These are phyloP conservation scores for Coemansia sp. DNA, from an alignment of 192 early-diverging fungal genomes.

Conservation along the genomic window DNA sequence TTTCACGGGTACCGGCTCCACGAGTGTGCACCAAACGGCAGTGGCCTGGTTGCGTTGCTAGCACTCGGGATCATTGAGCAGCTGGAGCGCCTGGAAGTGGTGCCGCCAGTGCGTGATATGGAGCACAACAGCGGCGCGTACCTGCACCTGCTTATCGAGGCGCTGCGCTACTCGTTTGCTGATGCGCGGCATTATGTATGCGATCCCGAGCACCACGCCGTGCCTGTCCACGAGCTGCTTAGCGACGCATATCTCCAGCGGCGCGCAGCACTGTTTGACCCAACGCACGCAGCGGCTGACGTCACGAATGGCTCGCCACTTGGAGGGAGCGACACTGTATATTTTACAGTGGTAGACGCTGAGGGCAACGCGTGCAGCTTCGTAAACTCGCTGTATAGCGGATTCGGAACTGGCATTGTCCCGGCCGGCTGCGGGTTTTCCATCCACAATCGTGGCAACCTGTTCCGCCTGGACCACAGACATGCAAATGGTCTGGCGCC, in stretches of 20 bases:
- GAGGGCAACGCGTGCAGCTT: constrained; percentile 85
- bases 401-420: constrained; percentile 56
- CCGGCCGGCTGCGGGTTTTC: constrained; percentile 66
- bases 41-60: constrained; percentile 72
- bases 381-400: constrained; percentile 63
- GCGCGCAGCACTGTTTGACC: constrained; percentile 63
- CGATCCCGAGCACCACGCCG: constrained; percentile 61
- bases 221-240: constrained; percentile 61
- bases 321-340: constrained; percentile 73
- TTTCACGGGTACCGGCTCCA: constrained; percentile 64
- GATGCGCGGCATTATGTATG: constrained; percentile 68
- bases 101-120: constrained; percentile 45
- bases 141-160: constrained; percentile 71
- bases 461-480: constrained; percentile 63
- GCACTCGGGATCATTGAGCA: constrained; percentile 68
- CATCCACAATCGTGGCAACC: constrained; percentile 70
- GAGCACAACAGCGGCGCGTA: constrained; percentile 64
- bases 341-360: constrained; percentile 72
- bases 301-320: constrained; percentile 63
- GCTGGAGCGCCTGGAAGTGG: constrained; percentile 49
- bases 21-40: constrained; percentile 80
- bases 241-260: constrained; percentile 57
- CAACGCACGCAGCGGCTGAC: constrained; percentile 52
- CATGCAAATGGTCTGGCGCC: constrained; percentile 71
- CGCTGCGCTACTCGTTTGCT: constrained; percentile 75